These are phyloP conservation scores for Paecilomyces sp. DNA, from an alignment of 2,329 filamentous ascomycete species.

Conservation along the genomic window DNA sequence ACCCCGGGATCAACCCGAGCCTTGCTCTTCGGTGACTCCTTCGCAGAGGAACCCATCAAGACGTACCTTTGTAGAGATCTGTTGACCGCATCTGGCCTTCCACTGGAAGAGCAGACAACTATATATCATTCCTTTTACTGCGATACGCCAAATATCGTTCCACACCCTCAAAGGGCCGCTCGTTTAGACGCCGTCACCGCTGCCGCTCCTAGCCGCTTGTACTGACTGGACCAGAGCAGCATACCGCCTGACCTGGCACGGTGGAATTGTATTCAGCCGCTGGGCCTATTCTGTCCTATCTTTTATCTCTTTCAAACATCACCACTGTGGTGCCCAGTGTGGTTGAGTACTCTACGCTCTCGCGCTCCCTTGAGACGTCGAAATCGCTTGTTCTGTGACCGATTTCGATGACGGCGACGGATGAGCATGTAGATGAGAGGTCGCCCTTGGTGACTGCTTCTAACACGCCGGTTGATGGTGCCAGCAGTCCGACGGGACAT, in stretches of 20 bases:
- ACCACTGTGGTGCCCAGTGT: not conserved
- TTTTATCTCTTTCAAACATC: not conserved
- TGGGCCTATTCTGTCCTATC: not conserved
- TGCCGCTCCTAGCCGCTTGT: not conserved
- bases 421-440: slow-evolving; percentile 15
- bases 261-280: not conserved
- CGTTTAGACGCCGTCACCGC: not conserved
- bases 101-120: not conserved
- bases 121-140: not conserved
- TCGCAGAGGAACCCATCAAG: not conserved
- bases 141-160: not conserved
- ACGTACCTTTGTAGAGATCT: not conserved
- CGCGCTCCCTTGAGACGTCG: not conserved
- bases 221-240: not conserved
- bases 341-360: not conserved
- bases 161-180: not conserved
- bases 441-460: slow-evolving; percentile 23
- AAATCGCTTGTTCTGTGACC: slow-evolving; percentile 1
- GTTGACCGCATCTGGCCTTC: not conserved
- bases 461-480: slow-evolving; percentile 4
- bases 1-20: not conserved
- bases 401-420: slow-evolving; percentile 9
- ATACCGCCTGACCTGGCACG: not conserved
- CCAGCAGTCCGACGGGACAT: slow-evolving; percentile 2
- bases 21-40: not conserved